phyloP scores from a whole-genome alignment of 192 early-diverging fungal species.

The Glomus cerebriforme region DNA sequence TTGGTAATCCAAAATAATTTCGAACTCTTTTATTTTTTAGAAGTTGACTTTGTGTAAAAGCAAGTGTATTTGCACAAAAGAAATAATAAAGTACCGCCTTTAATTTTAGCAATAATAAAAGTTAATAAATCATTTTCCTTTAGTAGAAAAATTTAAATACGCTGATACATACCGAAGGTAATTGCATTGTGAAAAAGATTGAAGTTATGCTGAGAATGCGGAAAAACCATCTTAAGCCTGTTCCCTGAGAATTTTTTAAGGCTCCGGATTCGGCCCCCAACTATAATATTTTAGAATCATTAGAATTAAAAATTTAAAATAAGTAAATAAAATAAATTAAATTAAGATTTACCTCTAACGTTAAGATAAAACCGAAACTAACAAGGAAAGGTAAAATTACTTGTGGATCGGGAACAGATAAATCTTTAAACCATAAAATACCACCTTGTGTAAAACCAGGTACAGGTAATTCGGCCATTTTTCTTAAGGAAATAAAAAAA shows the following conservation, averaged over 20 bases:
- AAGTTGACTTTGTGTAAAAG: not conserved
- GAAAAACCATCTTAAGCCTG: not conserved
- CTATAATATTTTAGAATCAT: not conserved
- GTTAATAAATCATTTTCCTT: not conserved
- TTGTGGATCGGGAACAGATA: slow-evolving; percentile 79
- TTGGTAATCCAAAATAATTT: not conserved
- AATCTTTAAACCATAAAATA: slow-evolving; percentile 80
- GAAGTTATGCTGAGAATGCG: not conserved
- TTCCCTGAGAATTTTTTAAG: not conserved
- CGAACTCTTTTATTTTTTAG: not conserved
- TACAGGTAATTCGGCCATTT: slow-evolving; percentile 79
- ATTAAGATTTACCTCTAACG: slow-evolving; percentile 60
- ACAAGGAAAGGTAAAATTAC: slow-evolving; percentile 81
- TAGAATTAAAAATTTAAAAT: not conserved
- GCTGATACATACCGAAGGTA: slow-evolving; percentile 12
- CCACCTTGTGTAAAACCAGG: slow-evolving; percentile 82
- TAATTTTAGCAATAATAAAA: not conserved
- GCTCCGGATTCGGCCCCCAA: not conserved
- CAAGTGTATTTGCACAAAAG: not conserved
- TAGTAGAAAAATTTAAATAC: not conserved
- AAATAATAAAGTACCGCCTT: not conserved
- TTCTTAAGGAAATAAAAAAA: slow-evolving; percentile 80
- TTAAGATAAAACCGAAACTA: slow-evolving; percentile 66
- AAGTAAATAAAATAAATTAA: not conserved
- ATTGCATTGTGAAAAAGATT: not conserved